Base-by-base conservation (phyloP, 345 rosid species). In the Moricandia moricandioides region DNA sequence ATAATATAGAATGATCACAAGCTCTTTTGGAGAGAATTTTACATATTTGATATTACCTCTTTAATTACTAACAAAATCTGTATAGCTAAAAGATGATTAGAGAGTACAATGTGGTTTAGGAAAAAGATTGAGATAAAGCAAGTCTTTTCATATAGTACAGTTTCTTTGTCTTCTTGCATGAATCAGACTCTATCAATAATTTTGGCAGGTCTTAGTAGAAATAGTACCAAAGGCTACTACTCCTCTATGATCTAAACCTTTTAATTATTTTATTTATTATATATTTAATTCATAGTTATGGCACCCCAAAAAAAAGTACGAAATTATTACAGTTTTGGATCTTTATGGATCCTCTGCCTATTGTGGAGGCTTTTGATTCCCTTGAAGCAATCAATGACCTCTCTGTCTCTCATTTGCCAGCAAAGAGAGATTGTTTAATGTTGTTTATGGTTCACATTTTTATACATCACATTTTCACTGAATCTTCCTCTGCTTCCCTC, bases 361-460 rank as follows among this genome's bases (percentile, higher is more conserved):
- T 71, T 65, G 76, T 78, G 72, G 81, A 78, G 72, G 72, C 77
- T 78, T 78, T 71, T 78, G 77, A 78, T 78, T 58, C 77, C 72
- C 33, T 78, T 66, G 72, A 60, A 71, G 81, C 81, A 78, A 71
- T 78, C 77, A 78, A 71, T 78, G 77, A 65, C 81, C 49, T 78
- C 57, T 60, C 64, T 78, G 77, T 78, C 81, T 78, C 81, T 78
- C 73, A 78, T 71, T 78, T 78, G 72, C 77, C 81, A 71, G 77
- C 80, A 78, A 71, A 71, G 68, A 78, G 81, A 71, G 76, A 58
- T 71, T 59, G 76, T 78, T 78, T 78, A 78, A 78, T 77, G 80
- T 77, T 77, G 80, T 77, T 57, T 78, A 71, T 66, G 68, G 72
- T 66, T 78, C 77, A 78, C 72, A 71, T 71, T 78, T 71, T 71